Conservation (phyloP, 208 protist genomes). For the Acanthamoeba royreba region DNA sequence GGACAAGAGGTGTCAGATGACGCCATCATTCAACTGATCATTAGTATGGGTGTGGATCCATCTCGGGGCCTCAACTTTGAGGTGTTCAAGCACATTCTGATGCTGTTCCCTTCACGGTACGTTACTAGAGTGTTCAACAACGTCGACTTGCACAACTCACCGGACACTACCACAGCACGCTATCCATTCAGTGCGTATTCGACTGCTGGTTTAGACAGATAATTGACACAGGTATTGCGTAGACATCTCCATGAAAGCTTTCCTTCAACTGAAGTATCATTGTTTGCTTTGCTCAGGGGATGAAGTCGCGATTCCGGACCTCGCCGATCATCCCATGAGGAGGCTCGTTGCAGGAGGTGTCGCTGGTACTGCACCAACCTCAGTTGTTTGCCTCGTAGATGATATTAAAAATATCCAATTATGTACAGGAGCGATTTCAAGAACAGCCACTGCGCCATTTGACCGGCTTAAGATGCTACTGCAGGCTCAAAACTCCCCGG, state of each 20-base stretch:
- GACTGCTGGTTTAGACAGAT: conserved; percentile 17
- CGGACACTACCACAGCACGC: background rate
- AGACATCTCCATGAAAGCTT: no score
- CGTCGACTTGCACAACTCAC: background rate
- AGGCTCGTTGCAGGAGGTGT: conserved; percentile 22
- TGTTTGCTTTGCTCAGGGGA: background rate
- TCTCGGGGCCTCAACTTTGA: background rate
- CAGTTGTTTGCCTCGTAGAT: background rate
- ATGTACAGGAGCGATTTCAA: background rate
- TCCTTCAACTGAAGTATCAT: no score
- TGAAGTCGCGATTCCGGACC: conserved; percentile 15
- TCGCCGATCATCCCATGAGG: background rate
- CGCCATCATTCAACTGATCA: conserved; percentile 14
- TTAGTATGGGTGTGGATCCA: background rate
- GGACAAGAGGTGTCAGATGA: background rate
- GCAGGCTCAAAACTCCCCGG: conserved; percentile 20
- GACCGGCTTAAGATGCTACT: conserved; percentile 47
- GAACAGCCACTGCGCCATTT: conserved; percentile 44
- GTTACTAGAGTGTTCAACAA: background rate
- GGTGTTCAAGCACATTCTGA: conserved; percentile 8
- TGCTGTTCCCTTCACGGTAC: conserved; percentile 29
- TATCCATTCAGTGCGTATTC: background rate
- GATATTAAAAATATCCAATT: no score
- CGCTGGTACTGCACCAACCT: background rate
- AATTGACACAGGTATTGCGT: background rate